Base-by-base conservation (phyloP, 2,329 filamentous ascomycete genomes). In the Amphichorda felina region DNA sequence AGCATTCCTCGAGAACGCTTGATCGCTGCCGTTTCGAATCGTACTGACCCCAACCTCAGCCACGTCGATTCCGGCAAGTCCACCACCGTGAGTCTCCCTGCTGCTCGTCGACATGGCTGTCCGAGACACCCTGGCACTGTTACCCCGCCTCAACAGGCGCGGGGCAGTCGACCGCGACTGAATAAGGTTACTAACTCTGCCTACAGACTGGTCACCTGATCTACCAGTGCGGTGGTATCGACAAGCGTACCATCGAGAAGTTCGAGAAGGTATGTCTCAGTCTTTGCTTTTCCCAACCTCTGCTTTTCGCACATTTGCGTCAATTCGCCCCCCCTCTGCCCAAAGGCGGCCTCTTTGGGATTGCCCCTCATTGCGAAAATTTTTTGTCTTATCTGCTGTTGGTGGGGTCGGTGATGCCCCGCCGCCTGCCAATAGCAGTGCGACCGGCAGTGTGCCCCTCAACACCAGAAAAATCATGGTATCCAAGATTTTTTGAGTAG, bases 221-320 rank as follows among this genome's bases (percentile, higher is more conserved):
- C 84, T 96, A 96, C 87, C 89, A 98, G 83, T 96, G 91, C 78
- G 91, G 91, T 82, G 91, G 91, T 86, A 98, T 96, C 64, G 91
- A 98, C 85, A 87, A 89, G 79, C 89, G 91, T 87, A 96, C 89
- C 70, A 98, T 98, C 66, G 91, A 98, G 83, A 98, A 98, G 84
- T 98, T 98, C 81, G 91, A 98, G 88, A 98, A 98, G 86, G 87
- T 93, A 70, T 64, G 78, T 42, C 27, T 41, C 36, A 26, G 16
- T 33, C 22, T 33, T 24, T 22, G 38, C 38, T 40, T 42, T 30
- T 30, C 31, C 39, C 43, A 25, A n/a, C 9, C 9, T 28, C 13
- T 13, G 5, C 24, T 19, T 35, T 22, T 21, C 11, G 17, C 21
- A 9, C 33, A 4, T 29, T 21, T 28, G n/a, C 16, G n/a, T 29